Percentiles rank a stretch among this genome's conserved stretches.
Evolutionary conservation across 2,329 filamentous ascomycete genomes (phyloP).

Genomic region (Aspergillus versicolor): DNA sequence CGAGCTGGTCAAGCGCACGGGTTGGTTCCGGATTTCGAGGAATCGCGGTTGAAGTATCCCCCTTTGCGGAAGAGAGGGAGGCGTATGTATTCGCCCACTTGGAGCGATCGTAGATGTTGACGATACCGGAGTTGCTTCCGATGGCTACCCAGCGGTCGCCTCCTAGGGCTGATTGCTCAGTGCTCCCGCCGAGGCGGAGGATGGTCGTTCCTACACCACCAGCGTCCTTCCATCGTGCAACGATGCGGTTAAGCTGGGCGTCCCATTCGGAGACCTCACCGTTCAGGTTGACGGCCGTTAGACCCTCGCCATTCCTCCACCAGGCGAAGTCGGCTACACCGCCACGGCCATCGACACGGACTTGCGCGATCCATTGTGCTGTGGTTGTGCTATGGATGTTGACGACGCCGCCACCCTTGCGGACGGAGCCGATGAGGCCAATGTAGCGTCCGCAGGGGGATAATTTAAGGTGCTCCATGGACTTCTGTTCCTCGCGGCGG

Average conservation of each 20-base stretch:
- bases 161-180: conserved; percentile 51
- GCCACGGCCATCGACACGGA: conserved; percentile 75
- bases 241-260: conserved; percentile 64
- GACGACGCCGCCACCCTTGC: conserved; percentile 83
- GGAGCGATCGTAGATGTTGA: conserved; percentile 88
- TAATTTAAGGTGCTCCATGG: conserved; percentile 86
- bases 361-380: conserved; percentile 83
- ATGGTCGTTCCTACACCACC: conserved; percentile 84
- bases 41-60: conserved; percentile 45
- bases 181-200: conserved; percentile 66
- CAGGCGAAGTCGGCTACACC: conserved; percentile 89
- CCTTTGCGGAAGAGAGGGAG: conserved; percentile 25
- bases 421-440: conserved; percentile 74
- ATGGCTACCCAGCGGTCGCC: conserved; percentile 86
- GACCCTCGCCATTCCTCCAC: conserved; percentile 81
- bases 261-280: conserved; percentile 91
- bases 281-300: conserved; percentile 79
- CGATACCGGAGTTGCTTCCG: conserved; percentile 81
- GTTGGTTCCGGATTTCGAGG: conserved; percentile 69
- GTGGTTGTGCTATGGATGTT: conserved; percentile 79
- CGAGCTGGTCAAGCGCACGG: conserved; percentile 78
- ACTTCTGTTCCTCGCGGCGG: conserved; percentile 73
- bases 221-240: conserved; percentile 86
- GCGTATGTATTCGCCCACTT: conserved; percentile 53
- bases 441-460: conserved; percentile 86